phyloP scores from a whole-genome alignment of 345 rosid species.

The Carallia brachiata region DNA sequence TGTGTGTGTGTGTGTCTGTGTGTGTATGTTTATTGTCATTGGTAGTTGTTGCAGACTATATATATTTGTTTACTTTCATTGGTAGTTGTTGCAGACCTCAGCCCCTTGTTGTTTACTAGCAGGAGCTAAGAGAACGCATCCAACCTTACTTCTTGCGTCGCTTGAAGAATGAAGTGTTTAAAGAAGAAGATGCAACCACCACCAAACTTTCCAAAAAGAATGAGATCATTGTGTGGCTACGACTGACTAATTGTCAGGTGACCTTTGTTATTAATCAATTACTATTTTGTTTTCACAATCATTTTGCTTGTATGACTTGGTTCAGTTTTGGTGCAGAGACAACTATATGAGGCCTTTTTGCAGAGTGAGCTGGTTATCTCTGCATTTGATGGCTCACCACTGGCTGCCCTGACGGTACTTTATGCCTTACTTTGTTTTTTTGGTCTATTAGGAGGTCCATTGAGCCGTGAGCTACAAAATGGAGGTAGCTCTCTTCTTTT shows the following conservation, averaged over 20 bases:
- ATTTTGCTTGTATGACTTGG: not conserved
- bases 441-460: not conserved
- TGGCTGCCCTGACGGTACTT: slow-evolving; percentile 95
- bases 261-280: slow-evolving; percentile 10
- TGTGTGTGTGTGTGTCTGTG: no score
- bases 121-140: slow-evolving; percentile 89
- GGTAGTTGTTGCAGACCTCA: not conserved
- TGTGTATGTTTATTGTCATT: no score
- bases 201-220: slow-evolving; percentile 80
- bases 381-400: slow-evolving; percentile 92
- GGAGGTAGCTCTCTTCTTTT: not conserved
- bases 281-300: slow-evolving; percentile 10
- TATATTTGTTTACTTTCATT: no score
- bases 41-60: no score
- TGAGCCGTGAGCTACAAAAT: not conserved
- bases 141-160: slow-evolving; percentile 95
- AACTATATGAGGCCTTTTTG: slow-evolving; percentile 86
- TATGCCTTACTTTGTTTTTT: slow-evolving; percentile 1
- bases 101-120: slow-evolving; percentile 4
- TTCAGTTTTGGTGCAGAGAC: slow-evolving; percentile 47
- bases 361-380: slow-evolving; percentile 90
- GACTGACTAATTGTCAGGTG: slow-evolving; percentile 86
- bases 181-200: slow-evolving; percentile 47
- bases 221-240: slow-evolving; percentile 92
- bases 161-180: slow-evolving; percentile 79